Evolutionary conservation across 768 basidiomycete genomes (phyloP).

Genomic region (Termitomyces sp.): DNA sequence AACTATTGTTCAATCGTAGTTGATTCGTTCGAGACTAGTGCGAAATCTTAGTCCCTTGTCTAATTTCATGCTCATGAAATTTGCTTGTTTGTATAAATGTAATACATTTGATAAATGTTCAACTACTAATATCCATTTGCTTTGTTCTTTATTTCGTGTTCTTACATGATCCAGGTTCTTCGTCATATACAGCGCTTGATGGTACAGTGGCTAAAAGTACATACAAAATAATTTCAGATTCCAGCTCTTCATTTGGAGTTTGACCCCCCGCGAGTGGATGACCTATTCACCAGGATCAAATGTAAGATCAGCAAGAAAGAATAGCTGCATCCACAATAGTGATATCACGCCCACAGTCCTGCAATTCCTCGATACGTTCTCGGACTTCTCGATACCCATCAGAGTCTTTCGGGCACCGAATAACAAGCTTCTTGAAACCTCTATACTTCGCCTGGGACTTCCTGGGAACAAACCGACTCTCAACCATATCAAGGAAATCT

Average conservation of each 20-base stretch:
- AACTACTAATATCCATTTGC: neutral
- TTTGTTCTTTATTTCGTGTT: neutral
- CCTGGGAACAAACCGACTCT: constrained; percentile 5
- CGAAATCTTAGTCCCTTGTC: neutral
- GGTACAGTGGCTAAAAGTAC: neutral
- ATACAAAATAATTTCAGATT: neutral
- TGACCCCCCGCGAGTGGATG: neutral
- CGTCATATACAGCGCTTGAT: neutral
- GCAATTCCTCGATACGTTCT: constrained; percentile 5
- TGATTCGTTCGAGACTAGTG: neutral
- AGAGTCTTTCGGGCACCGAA: constrained; percentile 1
- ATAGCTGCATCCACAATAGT: neutral
- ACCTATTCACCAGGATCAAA: too few relatives aligned
- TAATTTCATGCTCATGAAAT: neutral
- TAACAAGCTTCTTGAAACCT: constrained; percentile 6
- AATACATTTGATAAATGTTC: neutral
- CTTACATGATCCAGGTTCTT: neutral
- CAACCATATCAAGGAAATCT: constrained; percentile 12
- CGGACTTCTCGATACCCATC: neutral
- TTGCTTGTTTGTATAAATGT: neutral
- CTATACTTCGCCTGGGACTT: constrained; percentile 4
- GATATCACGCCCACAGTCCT: neutral
- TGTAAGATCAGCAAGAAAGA: neutral
- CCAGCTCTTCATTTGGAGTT: neutral
- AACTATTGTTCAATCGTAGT: neutral